Percentiles rank a stretch among this genome's conserved stretches.
These are phyloP conservation scores for Melanomma pulvis-pyrius DNA, from an alignment of 495 filamentous ascomycete genomes.

Conservation along the genomic window DNA sequence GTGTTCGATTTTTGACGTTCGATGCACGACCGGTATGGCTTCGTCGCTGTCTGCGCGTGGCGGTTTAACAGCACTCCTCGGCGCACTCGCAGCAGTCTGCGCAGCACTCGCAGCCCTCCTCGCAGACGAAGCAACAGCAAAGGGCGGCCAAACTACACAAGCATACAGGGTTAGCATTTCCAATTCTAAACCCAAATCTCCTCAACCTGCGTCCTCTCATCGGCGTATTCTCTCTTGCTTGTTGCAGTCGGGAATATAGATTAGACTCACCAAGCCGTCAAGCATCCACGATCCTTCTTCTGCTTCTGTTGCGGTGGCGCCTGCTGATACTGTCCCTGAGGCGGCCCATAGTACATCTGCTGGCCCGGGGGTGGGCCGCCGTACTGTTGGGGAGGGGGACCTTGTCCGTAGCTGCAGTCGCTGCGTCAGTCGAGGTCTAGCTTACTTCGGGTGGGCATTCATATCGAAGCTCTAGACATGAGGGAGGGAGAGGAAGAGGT, in stretches of 20 bases:
- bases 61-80: conserved; percentile 40
- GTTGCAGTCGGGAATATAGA: too few species aligned
- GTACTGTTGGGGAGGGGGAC: conserved; percentile 10
- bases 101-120: conserved; percentile 79
- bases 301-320: conserved; percentile 54
- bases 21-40: background rate
- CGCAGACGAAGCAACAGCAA: conserved; percentile 79
- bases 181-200: background rate
- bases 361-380: conserved; percentile 16
- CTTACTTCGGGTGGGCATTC: background rate
- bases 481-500: conserved; percentile 28
- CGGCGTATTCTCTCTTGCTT: too few species aligned
- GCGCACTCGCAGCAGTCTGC: conserved; percentile 52
- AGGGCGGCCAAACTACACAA: conserved; percentile 60
- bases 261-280: conserved; percentile 61
- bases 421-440: background rate
- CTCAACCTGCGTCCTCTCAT: background rate
- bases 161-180: background rate
- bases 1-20: background rate
- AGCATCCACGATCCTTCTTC: conserved; percentile 62
- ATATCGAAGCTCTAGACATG: background rate
- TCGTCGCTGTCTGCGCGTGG: background rate
- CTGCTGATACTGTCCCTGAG: conserved; percentile 59
- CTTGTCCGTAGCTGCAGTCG: conserved; percentile 21
- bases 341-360: conserved; percentile 34